Base-by-base conservation (phyloP, 2,329 filamentous ascomycete species). In the Arthrobotrys conoides region DNA sequence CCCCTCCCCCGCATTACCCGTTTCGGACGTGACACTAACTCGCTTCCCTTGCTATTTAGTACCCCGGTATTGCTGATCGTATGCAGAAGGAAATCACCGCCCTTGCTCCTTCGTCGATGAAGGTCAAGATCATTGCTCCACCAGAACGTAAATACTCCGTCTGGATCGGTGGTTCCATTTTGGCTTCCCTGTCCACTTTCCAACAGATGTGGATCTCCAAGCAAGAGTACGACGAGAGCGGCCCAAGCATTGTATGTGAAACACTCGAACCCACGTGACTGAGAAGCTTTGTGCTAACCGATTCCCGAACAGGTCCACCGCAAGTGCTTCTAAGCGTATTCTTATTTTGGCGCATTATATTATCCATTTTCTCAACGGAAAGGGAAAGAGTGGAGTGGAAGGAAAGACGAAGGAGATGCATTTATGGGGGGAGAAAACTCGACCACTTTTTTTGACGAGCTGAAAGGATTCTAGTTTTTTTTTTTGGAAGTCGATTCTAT, bases 131-230 rank as follows among this genome's bases (percentile, higher is more conserved):
- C 89, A 98, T 99, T 86, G 96, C 96, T 89, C 96, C 96, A 84
- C 96, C 96, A 83, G 96, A 99, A 93, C 93, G 96, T 88, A 99
- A 99, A 91, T 99, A 99, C 93, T 98, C 96, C 82, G 96, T 99
- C 90, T 99, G 96, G 96, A 99, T 99, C 87, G 96, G 96, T 96
- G 96, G 96, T 91, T 99, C 96, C 87, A 99, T 99, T 89, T 89
- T 99, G 85, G 96, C 96, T 84, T 99, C 96, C 82, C 93, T 99
- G 85, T 99, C 96, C 83, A 99, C 96, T 88, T 99, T 99, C 95
- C 96, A 99, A 91, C 96, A 99, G 90, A 99, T 99, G 96, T 99
- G 96, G 96, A 98, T 99, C 91, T 99, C 96, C 85, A 99, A 99
- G 94, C 96, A 99, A 90, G 95, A 98, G 90, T 98, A 98, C 91